Evolutionary conservation across 2,329 filamentous ascomycete species (phyloP).

Genomic region (Fusarium sp.): DNA sequence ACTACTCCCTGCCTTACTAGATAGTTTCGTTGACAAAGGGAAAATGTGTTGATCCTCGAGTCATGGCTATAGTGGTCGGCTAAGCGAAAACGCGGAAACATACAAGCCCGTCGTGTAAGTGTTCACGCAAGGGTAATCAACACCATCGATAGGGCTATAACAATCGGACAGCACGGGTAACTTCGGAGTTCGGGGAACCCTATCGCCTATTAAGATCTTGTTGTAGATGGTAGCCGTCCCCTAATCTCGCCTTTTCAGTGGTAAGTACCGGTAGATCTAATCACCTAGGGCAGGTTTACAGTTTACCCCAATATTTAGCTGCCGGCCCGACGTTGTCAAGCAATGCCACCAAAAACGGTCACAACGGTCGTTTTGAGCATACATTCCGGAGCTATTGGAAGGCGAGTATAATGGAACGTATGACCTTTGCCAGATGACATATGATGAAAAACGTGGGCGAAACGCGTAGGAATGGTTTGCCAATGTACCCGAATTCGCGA

Average conservation of each 20-base stretch:
- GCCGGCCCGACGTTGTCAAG: conserved; percentile 15
- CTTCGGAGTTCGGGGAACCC: too few species aligned
- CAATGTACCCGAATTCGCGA: neutral
- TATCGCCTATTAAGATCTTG: too few species aligned
- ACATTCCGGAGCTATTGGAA: conserved; percentile 23
- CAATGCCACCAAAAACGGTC: conserved; percentile 32
- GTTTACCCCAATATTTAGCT: conserved; percentile 1
- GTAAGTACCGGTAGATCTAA: neutral
- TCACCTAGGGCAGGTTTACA: conserved; percentile 6
- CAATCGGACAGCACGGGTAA: too few species aligned
- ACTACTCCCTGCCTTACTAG: too few species aligned
- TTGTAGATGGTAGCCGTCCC: too few species aligned
- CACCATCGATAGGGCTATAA: too few species aligned
- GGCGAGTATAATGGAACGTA: conserved; percentile 2
- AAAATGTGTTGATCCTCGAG: too few species aligned
- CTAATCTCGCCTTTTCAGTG: neutral
- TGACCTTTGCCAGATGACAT: neutral
- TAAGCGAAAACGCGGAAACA: too few species aligned
- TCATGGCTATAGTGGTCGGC: too few species aligned
- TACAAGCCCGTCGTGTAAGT: too few species aligned
- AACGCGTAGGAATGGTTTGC: neutral
- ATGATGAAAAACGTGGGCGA: neutral
- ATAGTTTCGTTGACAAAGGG: too few species aligned
- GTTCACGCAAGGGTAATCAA: too few species aligned
- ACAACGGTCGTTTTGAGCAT: conserved; percentile 13